phyloP scores from a whole-genome alignment of 2,329 filamentous ascomycete genomes.

The Talaromyces verruculosus region DNA sequence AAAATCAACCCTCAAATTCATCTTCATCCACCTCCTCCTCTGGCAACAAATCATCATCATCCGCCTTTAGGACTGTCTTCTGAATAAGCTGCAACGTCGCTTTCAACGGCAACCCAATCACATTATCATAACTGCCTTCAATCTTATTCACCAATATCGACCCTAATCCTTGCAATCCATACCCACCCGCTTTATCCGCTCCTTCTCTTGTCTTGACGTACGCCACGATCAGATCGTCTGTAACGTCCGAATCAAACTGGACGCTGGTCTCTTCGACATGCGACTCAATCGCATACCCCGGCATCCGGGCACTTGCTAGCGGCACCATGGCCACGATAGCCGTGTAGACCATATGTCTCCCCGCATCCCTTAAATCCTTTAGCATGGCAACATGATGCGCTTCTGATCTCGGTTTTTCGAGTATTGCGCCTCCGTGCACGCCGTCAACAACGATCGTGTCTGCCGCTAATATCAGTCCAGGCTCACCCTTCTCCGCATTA shows the following conservation, averaged over 20 bases:
- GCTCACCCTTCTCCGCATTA: conserved; percentile 62
- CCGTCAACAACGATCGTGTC: conserved; percentile 83
- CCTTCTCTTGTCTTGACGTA: conserved; percentile 76
- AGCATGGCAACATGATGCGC: conserved; percentile 82
- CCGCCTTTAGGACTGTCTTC: conserved; percentile 76
- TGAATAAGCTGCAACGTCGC: conserved; percentile 79
- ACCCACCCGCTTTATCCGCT: conserved; percentile 93
- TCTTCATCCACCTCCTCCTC: conserved; percentile 46
- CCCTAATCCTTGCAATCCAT: conserved; percentile 87
- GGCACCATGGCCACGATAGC: conserved; percentile 82
- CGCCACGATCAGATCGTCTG: conserved; percentile 78
- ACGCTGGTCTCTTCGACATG: conserved; percentile 89
- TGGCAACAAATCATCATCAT: conserved; percentile 58
- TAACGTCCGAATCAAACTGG: conserved; percentile 72
- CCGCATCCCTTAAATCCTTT: conserved; percentile 73
- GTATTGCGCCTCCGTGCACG: conserved; percentile 65
- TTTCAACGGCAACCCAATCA: conserved; percentile 83
- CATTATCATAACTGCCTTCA: conserved; percentile 89
- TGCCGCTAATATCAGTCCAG: conserved; percentile 80
- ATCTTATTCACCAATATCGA: conserved; percentile 85
- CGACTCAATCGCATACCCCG: conserved; percentile 79
- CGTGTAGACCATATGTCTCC: conserved; percentile 79
- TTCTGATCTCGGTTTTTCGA: conserved; percentile 87
- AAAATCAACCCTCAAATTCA: conserved; percentile 25
- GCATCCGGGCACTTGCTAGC: conserved; percentile 73